Base-by-base conservation (phyloP, 1,139 yeast genomes). In the Saccharomycopsis hybrid region DNA sequence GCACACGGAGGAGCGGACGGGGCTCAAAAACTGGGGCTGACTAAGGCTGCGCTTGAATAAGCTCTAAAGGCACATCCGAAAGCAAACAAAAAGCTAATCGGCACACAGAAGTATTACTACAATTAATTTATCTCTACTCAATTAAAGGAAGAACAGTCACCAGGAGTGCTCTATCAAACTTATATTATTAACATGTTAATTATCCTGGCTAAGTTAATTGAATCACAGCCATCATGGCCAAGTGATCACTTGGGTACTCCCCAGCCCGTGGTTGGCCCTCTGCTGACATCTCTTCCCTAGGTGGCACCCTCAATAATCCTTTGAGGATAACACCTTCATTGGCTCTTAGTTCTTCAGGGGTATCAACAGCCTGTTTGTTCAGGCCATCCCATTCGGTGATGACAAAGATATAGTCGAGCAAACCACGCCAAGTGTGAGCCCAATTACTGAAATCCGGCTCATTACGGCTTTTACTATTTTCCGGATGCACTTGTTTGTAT, bases 401-500 rank as follows among this genome's bases (percentile, higher is more conserved):
- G 2, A 82, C 72, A 56, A 87, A 84, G 9, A 89, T 80, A 61
- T 89, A 89, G 62, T 89, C 97, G 42, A 89, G 65, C 44, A 88
- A 66, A 0, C 97, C 97, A 55, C 89, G 73, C 95, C 96, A 89
- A 0, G 85, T 65, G 60, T 85, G 85, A 0, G 96, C 96, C 96
- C 96, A 89, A 60, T 89, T 89, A 3, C 96, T 87, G 57, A 87
- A 86, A 47, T 73, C 72, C 0, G 97, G 96, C 61, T 89, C 97
- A 44, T 76, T 73, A 55, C 81, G 69, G 30, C 76, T 77, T 56
- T 80, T 80, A 60, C 81, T 60, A 62, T 89, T 88, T 48, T 73
- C 77, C 0, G 86, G 80, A 63, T 89, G 89, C 0, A 85, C 89
- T 2, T 62, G 55, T 28, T 68, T 63, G 62, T 89, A 88, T 1